Evolutionary conservation across 1,284 basidiomycete genomes (phyloP).

Genomic region (Rhodotorula sp.): DNA sequence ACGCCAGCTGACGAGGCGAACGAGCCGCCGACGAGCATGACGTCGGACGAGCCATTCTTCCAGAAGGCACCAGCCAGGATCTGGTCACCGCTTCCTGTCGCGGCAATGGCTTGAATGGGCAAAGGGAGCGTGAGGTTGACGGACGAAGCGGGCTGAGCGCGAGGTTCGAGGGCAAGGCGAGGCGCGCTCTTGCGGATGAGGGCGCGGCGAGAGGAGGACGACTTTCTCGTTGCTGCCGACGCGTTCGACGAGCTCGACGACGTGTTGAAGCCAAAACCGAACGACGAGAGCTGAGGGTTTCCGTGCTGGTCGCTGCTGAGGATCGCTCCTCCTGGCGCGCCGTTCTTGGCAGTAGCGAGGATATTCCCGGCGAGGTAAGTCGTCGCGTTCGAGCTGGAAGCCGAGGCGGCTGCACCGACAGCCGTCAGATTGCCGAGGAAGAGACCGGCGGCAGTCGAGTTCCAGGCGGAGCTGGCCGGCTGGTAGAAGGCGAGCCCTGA

Average conservation of each 20-base stretch:
- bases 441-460: conserved; percentile 22
- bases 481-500: conserved; percentile 33
- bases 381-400: conserved; percentile 16
- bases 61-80: conserved; percentile 86
- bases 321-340: conserved; percentile 52
- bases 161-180: conserved; percentile 21
- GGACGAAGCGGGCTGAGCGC: conserved; percentile 7
- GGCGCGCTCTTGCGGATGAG: neutral
- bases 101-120: conserved; percentile 20
- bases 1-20: conserved; percentile 61
- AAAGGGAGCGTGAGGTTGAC: conserved; percentile 36
- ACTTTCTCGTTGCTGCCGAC: neutral
- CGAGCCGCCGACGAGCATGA: conserved; percentile 84
- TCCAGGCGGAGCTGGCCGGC: conserved; percentile 14
- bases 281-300: conserved; percentile 40
- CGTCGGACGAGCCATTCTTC: conserved; percentile 69
- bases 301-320: conserved; percentile 49
- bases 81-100: conserved; percentile 54
- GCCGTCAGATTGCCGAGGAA: conserved; percentile 38
- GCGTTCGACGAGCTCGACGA: neutral
- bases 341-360: conserved; percentile 49
- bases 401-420: neutral
- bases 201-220: neutral
- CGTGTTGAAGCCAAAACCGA: conserved; percentile 42
- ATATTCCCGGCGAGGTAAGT: conserved; percentile 54